Evolutionary conservation across 306 rosid species (phyloP).

Genomic region (Fragaria nilgerrensis): DNA sequence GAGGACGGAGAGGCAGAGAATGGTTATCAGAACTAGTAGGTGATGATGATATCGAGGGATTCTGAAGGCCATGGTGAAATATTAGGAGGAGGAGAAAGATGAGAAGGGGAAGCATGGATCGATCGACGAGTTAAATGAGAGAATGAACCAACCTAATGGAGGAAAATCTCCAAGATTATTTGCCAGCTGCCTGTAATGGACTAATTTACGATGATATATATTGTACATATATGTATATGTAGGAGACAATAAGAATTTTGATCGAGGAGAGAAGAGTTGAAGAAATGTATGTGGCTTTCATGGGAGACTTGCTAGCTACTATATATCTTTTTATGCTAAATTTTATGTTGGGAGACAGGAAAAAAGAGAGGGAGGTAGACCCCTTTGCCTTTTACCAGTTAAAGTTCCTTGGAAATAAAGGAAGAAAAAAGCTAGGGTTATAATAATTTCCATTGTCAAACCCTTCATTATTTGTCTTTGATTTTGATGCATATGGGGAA

Average conservation of each 20-base stretch:
- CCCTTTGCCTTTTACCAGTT: conserved; percentile 24
- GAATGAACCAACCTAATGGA: conserved; percentile 7
- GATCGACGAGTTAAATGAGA: conserved; percentile 36
- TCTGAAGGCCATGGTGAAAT: conserved; percentile 70
- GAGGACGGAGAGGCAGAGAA: conserved; percentile 56
- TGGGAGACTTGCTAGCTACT: conserved; percentile 28
- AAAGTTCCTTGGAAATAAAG: conserved; percentile 53
- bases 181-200: conserved; percentile 33
- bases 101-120: conserved; percentile 77
- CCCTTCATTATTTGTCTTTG: conserved; percentile 36
- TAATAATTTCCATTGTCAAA: conserved; percentile 49
- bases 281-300: conserved; percentile 39
- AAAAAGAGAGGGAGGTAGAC: conserved; percentile 23
- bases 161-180: conserved; percentile 14
- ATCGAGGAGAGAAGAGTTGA: conserved; percentile 10
- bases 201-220: conserved; percentile 7
- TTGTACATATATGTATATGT: neutral
- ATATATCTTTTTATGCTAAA: conserved; percentile 29
- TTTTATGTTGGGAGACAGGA: conserved; percentile 27
- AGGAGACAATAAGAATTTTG: conserved; percentile 14
- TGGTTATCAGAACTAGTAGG: conserved; percentile 33
- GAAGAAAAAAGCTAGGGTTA: conserved; percentile 22
- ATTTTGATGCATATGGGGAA: conserved; percentile 20
- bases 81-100: conserved; percentile 34
- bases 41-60: conserved; percentile 25